Conservation (phyloP, 2,329 filamentous ascomycete genomes). For the Hortaea sp. region DNA sequence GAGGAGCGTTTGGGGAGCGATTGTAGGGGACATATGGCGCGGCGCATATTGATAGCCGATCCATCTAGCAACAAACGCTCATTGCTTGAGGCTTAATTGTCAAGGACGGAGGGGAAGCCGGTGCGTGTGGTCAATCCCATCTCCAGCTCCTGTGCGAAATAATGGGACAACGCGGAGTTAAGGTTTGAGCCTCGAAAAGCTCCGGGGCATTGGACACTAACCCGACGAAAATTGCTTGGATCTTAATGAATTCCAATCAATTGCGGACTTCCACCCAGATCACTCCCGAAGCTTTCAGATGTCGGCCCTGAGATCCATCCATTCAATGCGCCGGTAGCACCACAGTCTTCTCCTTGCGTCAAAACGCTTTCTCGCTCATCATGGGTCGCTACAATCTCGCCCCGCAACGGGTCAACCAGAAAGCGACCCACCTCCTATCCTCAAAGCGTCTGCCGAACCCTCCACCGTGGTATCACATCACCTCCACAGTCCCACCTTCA, state of each 20-base stretch:
- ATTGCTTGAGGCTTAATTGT: too few relatives aligned
- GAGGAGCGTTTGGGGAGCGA: constrained; percentile 4
- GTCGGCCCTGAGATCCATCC: not conserved
- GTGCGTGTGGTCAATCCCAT: too few relatives aligned
- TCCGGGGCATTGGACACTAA: too few relatives aligned
- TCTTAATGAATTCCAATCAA: not conserved
- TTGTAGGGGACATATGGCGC: constrained; percentile 50
- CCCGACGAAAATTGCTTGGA: too few relatives aligned
- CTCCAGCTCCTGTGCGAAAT: too few relatives aligned
- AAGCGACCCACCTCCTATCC: constrained; percentile 41
- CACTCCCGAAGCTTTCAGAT: constrained; percentile 13
- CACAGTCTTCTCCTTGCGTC: not conserved
- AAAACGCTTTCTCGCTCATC: not conserved
- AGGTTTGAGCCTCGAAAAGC: not conserved
- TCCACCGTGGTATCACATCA: constrained; percentile 47
- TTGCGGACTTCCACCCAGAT: not conserved
- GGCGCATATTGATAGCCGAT: constrained; percentile 38
- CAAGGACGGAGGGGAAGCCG: too few relatives aligned
- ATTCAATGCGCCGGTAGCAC: constrained; percentile 4
- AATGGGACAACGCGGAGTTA: not conserved
- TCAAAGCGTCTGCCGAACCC: constrained; percentile 27
- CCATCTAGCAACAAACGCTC: constrained; percentile 10
- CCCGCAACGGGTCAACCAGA: constrained; percentile 42
- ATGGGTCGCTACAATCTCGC: constrained; percentile 46
- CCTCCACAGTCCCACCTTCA: constrained; percentile 49